Conservation (phyloP, 73 alveolate genomes). For the Durusdinium trenchii region DNA sequence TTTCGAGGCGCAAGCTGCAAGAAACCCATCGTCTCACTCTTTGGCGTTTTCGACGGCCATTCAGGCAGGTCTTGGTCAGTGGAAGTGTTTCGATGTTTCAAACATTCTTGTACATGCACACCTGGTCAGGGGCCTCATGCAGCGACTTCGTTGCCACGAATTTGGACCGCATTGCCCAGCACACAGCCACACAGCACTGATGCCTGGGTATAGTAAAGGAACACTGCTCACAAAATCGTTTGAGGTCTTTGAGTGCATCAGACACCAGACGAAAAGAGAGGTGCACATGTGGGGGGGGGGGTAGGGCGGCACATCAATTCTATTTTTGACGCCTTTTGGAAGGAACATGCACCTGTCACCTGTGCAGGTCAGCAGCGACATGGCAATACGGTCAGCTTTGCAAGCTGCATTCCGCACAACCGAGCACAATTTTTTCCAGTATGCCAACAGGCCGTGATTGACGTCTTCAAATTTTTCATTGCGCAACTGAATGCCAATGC, state of each 20-base stretch:
- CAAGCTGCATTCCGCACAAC: conserved; percentile 94
- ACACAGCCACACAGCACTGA: not conserved
- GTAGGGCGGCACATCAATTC: not conserved
- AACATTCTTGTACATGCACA: not conserved
- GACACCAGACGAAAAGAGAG: conserved; percentile 88
- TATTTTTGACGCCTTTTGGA: not conserved
- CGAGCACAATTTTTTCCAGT: conserved; percentile 95
- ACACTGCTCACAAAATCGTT: not conserved
- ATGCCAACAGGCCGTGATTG: conserved; percentile 78
- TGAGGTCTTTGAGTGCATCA: conserved; percentile 88
- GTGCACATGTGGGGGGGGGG: conserved; percentile 38
- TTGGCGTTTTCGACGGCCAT: conserved; percentile 94
- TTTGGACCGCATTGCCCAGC: conserved; percentile 65
- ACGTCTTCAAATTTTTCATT: not conserved
- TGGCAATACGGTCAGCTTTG: conserved; percentile 93
- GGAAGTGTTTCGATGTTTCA: not conserved
- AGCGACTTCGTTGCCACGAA: conserved; percentile 93
- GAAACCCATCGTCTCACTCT: conserved; percentile 71
- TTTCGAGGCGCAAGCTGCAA: conserved; percentile 80
- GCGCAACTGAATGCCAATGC: not conserved
- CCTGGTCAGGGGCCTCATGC: conserved; percentile 74
- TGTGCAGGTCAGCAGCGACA: conserved; percentile 69
- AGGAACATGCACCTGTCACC: not conserved
- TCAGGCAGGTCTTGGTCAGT: conserved; percentile 16
- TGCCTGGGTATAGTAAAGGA: not conserved